phyloP scores from a whole-genome alignment of 345 rosid species.

The Ceriops tagal region DNA sequence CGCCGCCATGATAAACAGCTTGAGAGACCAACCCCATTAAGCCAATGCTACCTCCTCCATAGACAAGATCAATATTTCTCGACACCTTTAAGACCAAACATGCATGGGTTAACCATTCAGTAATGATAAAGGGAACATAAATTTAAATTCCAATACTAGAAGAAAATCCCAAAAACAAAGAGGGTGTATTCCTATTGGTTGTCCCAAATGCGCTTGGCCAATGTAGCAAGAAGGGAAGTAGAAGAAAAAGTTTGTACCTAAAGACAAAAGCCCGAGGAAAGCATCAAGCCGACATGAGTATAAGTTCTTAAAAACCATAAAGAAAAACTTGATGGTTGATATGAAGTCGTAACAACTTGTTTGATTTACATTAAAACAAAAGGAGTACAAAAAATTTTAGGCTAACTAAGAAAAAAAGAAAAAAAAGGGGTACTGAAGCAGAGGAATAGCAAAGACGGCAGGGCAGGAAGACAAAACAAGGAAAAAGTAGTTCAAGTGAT shows the following conservation, averaged over 20 bases:
- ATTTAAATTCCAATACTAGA: no score
- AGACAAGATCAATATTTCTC: conserved; percentile 83
- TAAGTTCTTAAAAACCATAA: no score
- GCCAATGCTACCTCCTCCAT: conserved; percentile 95
- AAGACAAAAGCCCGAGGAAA: no score
- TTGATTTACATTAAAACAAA: neutral
- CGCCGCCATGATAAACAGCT: conserved; percentile 78
- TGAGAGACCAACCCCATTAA: conserved; percentile 89
- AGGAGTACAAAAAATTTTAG: neutral
- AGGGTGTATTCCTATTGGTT: no score
- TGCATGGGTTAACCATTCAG: neutral
- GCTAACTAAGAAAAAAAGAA: neutral
- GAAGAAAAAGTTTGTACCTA: no score
- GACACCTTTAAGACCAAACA: conserved; percentile 44
- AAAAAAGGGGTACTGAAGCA: neutral
- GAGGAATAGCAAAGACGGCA: conserved; percentile 6
- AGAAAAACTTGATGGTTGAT: no score
- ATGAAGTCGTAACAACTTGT: no score
- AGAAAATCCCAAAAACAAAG: no score
- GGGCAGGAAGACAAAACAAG: neutral
- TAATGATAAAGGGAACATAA: no score
- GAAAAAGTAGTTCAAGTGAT: neutral
- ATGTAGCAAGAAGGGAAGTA: no score
- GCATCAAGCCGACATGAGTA: no score
- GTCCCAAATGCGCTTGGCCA: no score